Evolutionary conservation across 805 yeast genomes (phyloP).

Genomic region (Saturnispora sanitii): DNA sequence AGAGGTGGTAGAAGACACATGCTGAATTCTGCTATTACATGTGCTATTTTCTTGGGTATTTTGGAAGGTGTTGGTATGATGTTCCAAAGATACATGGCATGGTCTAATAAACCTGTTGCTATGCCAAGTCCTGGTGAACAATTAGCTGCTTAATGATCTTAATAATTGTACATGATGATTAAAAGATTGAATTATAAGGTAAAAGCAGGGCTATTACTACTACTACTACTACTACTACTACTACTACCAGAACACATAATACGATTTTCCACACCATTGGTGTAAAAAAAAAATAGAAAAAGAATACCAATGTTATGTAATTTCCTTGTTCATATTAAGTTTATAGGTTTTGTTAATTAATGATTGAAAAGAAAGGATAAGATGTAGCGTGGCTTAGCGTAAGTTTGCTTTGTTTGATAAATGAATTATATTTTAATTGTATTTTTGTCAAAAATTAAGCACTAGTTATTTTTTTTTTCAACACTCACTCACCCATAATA

Average conservation of each 20-base stretch:
- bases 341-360: background rate
- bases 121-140: slow-evolving; percentile 41
- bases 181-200: too few relatives aligned
- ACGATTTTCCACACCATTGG: too few relatives aligned
- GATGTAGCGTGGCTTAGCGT: background rate
- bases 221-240: too few relatives aligned
- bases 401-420: too few relatives aligned
- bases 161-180: too few relatives aligned
- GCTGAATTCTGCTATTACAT: slow-evolving; percentile 90
- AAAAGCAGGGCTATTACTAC: too few relatives aligned
- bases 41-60: slow-evolving; percentile 94
- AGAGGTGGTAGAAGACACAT: slow-evolving; percentile 99
- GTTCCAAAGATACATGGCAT: slow-evolving; percentile 83
- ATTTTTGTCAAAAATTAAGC: background rate
- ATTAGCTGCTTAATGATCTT: slow-evolving; percentile 10
- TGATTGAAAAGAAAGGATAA: background rate
- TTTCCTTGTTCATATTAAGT: slow-evolving; percentile 1
- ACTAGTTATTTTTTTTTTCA: background rate
- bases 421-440: too few relatives aligned
- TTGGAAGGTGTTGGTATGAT: slow-evolving; percentile 98
- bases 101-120: slow-evolving; percentile 65
- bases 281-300: too few relatives aligned
- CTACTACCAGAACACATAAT: too few relatives aligned
- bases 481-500: background rate
- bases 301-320: too few relatives aligned